Conservation (phyloP, 768 basidiomycete species). For the Psilocybe sp. region DNA sequence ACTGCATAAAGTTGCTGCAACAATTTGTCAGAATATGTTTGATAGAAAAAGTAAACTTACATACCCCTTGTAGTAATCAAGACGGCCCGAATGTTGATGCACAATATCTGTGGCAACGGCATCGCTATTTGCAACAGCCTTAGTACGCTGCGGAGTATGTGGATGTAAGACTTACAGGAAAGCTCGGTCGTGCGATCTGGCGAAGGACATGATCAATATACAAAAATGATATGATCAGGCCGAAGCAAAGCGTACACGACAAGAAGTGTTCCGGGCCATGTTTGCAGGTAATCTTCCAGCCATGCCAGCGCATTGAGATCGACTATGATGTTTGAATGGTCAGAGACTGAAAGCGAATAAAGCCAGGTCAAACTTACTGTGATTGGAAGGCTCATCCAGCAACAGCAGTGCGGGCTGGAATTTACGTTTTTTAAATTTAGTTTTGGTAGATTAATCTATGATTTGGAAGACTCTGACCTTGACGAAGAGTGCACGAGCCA, state of each 20-base stretch:
- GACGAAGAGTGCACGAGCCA: slow-evolving; percentile 94
- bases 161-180: slow-evolving; percentile 61
- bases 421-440: background rate
- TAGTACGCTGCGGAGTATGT: too few species aligned
- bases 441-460: background rate
- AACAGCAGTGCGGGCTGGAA: slow-evolving; percentile 68
- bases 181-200: slow-evolving; percentile 93
- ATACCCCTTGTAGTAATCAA: slow-evolving; percentile 97
- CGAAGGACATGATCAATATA: slow-evolving; percentile 10
- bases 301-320: slow-evolving; percentile 96
- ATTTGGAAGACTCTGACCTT: slow-evolving; percentile 48
- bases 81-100: slow-evolving; percentile 88
- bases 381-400: slow-evolving; percentile 95
- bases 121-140: slow-evolving; percentile 46
- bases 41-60: slow-evolving; percentile 8
- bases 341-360: background rate
- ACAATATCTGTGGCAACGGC: slow-evolving; percentile 97
- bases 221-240: background rate
- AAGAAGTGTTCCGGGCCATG: slow-evolving; percentile 88
- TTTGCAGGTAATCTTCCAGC: slow-evolving; percentile 96
- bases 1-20: slow-evolving; percentile 89
- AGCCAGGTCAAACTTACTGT: slow-evolving; percentile 54
- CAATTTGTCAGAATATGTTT: slow-evolving; percentile 3
- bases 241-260: slow-evolving; percentile 65
- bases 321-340: slow-evolving; percentile 36